Evolutionary conservation across 2,329 filamentous ascomycete species (phyloP).

Genomic region (Teratosphaeria gauchensis): DNA sequence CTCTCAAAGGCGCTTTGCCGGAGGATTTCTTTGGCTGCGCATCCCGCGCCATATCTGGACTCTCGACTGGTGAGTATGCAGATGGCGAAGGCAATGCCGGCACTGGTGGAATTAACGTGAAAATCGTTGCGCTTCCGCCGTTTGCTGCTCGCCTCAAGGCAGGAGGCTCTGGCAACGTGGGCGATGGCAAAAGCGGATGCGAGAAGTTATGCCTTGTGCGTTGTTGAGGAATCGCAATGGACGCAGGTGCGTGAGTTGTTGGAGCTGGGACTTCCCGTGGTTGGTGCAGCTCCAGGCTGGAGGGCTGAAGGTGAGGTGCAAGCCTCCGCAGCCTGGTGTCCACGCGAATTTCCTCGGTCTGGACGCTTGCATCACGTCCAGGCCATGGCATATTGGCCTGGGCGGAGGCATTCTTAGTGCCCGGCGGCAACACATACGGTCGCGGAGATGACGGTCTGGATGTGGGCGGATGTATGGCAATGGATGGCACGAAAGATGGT

Average conservation of each 20-base stretch:
- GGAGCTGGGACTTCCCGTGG: neutral
- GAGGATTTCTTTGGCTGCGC: slow-evolving; percentile 15
- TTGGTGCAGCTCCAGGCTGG: slow-evolving; percentile 17
- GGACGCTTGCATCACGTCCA: slow-evolving; percentile 52
- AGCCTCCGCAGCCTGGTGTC: slow-evolving; percentile 67
- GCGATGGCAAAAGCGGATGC: slow-evolving; percentile 1
- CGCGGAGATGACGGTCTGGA: slow-evolving; percentile 74
- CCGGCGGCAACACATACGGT: slow-evolving; percentile 67
- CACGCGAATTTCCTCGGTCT: slow-evolving; percentile 85
- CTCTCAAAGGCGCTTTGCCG: slow-evolving; percentile 20
- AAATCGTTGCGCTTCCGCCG: slow-evolving; percentile 11
- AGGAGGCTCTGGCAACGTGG: slow-evolving; percentile 5
- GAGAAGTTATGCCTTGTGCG: neutral
- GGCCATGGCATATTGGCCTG: slow-evolving; percentile 56
- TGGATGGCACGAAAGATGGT: slow-evolving; percentile 51
- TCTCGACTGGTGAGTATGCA: slow-evolving; percentile 18
- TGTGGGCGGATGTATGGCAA: slow-evolving; percentile 80
- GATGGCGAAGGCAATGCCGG: slow-evolving; percentile 14
- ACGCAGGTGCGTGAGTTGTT: neutral
- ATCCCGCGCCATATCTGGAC: slow-evolving; percentile 14
- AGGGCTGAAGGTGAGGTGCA: slow-evolving; percentile 60
- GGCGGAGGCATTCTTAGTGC: slow-evolving; percentile 69
- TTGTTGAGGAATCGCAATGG: neutral
- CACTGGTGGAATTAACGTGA: slow-evolving; percentile 10
- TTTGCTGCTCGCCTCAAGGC: slow-evolving; percentile 4